A percentile compares a stretch with the other conserved stretches of the same genome.
These are phyloP conservation scores for Phytophthora nicotianae DNA, from an alignment of 352 stramenopile species.

Conservation along the genomic window DNA sequence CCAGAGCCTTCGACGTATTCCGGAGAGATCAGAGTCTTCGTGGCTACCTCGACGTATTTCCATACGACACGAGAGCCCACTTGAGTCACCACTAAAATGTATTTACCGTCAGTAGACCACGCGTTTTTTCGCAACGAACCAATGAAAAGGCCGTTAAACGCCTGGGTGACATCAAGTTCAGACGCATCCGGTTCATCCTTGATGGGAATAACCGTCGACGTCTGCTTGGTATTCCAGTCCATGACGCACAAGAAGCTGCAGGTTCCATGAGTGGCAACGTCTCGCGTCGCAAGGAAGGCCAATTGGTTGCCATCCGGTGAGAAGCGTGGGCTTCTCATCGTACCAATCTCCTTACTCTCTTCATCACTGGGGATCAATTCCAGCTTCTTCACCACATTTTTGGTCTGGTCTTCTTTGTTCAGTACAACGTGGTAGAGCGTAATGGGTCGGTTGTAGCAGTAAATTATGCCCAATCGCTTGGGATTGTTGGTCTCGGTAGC, in stretches of 20 bases:
- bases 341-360: constrained; percentile 45
- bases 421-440: constrained; percentile 62
- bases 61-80: constrained; percentile 67
- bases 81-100: constrained; percentile 74
- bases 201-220: constrained; percentile 67
- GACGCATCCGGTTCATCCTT: constrained; percentile 52
- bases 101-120: constrained; percentile 62
- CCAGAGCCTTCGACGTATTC: constrained; percentile 52
- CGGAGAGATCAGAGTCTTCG: constrained; percentile 51
- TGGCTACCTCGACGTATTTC: constrained; percentile 72
- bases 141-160: constrained; percentile 80
- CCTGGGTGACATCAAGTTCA: constrained; percentile 37
- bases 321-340: constrained; percentile 66
- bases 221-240: constrained; percentile 66
- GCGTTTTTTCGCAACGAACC: constrained; percentile 50
- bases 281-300: constrained; percentile 70
- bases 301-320: constrained; percentile 69
- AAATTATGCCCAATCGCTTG: constrained; percentile 80
- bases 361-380: constrained; percentile 42
- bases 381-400: constrained; percentile 48
- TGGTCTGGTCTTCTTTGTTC: constrained; percentile 23
- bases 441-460: constrained; percentile 87
- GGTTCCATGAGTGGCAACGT: constrained; percentile 78
- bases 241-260: constrained; percentile 69
- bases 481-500: constrained; percentile 59